phyloP scores from a whole-genome alignment of 345 rosid species.

The Acer negundo region DNA sequence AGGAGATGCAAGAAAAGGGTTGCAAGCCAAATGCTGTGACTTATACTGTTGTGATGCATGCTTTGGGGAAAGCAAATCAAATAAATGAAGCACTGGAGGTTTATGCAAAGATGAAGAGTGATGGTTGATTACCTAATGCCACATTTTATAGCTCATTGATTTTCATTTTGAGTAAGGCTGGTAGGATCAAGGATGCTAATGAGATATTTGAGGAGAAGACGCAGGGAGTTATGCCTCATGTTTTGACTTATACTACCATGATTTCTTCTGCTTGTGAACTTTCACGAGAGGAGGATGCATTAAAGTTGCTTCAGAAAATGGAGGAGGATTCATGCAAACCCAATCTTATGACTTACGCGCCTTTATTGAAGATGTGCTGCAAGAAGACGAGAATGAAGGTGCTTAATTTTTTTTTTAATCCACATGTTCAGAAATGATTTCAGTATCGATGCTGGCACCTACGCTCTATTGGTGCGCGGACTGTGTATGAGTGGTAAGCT shows the following conservation, averaged over 20 bases:
- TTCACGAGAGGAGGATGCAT: constrained; percentile 60
- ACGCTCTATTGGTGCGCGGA: constrained; percentile 52
- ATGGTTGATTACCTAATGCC: constrained; percentile 64
- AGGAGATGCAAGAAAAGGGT: constrained; percentile 69
- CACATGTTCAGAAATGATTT: constrained; percentile 75
- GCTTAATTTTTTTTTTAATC: constrained; percentile 48
- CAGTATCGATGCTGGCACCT: constrained; percentile 60
- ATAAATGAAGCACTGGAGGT: constrained; percentile 63
- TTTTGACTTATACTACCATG: constrained; percentile 60
- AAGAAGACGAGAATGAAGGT: constrained; percentile 68
- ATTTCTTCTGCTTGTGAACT: constrained; percentile 53
- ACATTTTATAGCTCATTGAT: constrained; percentile 69
- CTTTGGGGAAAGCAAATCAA: constrained; percentile 68
- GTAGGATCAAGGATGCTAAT: constrained; percentile 67
- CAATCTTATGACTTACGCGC: constrained; percentile 53
- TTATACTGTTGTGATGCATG: constrained; percentile 71
- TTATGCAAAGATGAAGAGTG: constrained; percentile 68
- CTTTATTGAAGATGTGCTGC: constrained; percentile 74
- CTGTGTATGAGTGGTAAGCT: constrained; percentile 61
- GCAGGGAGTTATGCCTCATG: constrained; percentile 58
- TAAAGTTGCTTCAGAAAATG: constrained; percentile 67
- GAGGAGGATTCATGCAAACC: constrained; percentile 66
- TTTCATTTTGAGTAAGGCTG: constrained; percentile 59
- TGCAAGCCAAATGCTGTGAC: constrained; percentile 61
- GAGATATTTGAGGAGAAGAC: constrained; percentile 70